Base-by-base conservation (phyloP, 1,139 yeast genomes). In the Nadsonia commutata region DNA sequence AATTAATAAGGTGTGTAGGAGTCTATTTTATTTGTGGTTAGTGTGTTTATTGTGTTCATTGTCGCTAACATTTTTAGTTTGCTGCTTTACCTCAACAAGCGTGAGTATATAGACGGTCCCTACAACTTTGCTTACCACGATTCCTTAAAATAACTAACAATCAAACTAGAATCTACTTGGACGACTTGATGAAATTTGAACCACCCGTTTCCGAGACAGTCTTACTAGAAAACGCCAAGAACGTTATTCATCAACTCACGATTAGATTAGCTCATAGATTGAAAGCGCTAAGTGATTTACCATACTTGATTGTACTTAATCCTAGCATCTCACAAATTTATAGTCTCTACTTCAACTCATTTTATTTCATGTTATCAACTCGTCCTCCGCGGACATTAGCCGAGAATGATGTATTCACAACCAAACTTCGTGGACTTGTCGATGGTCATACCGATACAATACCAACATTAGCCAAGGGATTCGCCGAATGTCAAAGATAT, bases 311-410 rank as follows among this genome's bases (percentile, higher is more conserved):
- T 41, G 81, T 85, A 40, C 64, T 88, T 48, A 88, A 88, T 56
- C 95, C 96, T n/a, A 75, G 84, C 53, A 80, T 88, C 44, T 80
- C 93, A n/a, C 77, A 76, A 52, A 80, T 83, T 18, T 84, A 85
- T 64, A 70, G 76, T 52, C 63, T 79, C 40, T 88, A 88, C 60
- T 65, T 83, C 50, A 69, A 74, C 47, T 80, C 94, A 4, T 72
- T 86, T 66, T 71, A 80, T 38, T 69, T 78, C 3, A 62, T 85
- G 49, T 61, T 79, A 42, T 66, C 72, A 20, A 53, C 60, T 19
- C 42, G 27, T 19, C 62, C 65, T 18, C 71, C 74, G 2, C 63
- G 66, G 7, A 71, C 77, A 1, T 49, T 71, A 5, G 72, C 72
- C 46, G 78, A 78, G 43, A 78, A 81, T 52, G 59, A 60, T 3